Conservation (phyloP, 495 filamentous ascomycete species). For the Bacidia rubella region DNA sequence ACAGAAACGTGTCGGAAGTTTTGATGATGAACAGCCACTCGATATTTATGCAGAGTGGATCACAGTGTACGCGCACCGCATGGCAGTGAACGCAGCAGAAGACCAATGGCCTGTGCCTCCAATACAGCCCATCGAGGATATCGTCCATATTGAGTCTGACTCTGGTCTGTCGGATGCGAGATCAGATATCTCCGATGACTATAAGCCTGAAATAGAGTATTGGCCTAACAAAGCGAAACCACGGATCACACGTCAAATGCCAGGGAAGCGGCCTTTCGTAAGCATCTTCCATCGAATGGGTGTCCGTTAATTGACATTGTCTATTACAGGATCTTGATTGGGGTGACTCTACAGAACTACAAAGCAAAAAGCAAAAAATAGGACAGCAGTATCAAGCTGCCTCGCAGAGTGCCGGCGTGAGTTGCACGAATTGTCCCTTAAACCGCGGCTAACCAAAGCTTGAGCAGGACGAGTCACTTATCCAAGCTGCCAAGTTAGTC, state of each 20-base stretch:
- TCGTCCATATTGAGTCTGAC: constrained; percentile 15
- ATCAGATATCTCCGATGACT: constrained; percentile 7
- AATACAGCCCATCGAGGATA: constrained; percentile 27
- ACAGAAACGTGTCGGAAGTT: constrained; percentile 32
- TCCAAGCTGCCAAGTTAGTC: not conserved
- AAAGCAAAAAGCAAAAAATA: constrained; percentile 16
- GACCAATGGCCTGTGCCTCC: constrained; percentile 29
- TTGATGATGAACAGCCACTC: too few species aligned
- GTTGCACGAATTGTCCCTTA: too few species aligned
- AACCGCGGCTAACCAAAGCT: not conserved
- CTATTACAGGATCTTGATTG: constrained; percentile 13
- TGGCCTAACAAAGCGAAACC: constrained; percentile 8
- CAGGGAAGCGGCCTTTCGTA: constrained; percentile 12
- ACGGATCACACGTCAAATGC: not conserved
- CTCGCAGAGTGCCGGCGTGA: not conserved
- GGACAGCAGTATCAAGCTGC: constrained; percentile 2
- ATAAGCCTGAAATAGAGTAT: constrained; percentile 5
- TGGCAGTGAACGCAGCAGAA: not conserved
- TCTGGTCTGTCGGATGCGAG: constrained; percentile 10
- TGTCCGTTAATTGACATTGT: not conserved
- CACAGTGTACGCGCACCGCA: constrained; percentile 20
- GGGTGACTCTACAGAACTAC: constrained; percentile 6
- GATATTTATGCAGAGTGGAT: constrained; percentile 37
- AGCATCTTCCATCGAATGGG: not conserved
- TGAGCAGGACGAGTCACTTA: too few species aligned